phyloP scores from a whole-genome alignment of 345 rosid species.

The Erucastrum elatum region DNA sequence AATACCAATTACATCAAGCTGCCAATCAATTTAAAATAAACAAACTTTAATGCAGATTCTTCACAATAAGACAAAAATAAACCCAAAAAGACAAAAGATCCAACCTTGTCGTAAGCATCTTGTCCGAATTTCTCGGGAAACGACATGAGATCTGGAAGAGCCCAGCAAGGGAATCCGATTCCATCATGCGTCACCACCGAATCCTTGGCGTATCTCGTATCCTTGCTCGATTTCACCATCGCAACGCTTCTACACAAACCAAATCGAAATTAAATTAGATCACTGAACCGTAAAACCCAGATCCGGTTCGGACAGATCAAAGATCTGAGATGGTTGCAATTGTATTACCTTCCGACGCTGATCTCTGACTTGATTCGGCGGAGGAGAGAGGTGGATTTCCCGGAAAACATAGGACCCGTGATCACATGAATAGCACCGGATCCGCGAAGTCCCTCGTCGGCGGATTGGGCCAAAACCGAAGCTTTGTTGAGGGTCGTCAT shows the following conservation, averaged over 20 bases:
- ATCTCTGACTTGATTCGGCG: conserved; percentile 69
- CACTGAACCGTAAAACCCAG: not conserved
- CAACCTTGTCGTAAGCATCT: conserved; percentile 68
- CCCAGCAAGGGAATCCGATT: conserved; percentile 77
- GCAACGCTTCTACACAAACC: conserved; percentile 56
- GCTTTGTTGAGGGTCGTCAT: conserved; percentile 45
- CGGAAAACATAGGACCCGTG: conserved; percentile 90
- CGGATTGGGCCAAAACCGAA: not conserved
- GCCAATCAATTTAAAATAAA: conserved; percentile 10
- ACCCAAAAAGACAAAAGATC: not conserved
- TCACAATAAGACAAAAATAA: not conserved
- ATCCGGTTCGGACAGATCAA: not conserved
- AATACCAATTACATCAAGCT: conserved; percentile 92
- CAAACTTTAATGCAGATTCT: not conserved
- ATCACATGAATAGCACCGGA: conserved; percentile 80
- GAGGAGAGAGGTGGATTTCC: conserved; percentile 91
- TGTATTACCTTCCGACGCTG: conserved; percentile 55
- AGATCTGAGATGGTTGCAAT: not conserved
- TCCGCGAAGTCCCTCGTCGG: conserved; percentile 4
- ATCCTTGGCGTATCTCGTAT: conserved; percentile 70
- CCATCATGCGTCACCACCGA: conserved; percentile 88
- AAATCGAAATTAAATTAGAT: not conserved
- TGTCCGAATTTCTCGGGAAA: conserved; percentile 52
- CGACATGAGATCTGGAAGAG: conserved; percentile 67
- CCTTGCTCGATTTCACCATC: conserved; percentile 78